Evolutionary conservation across 148 eudicot genomes (phyloP), one percentile per base, ranked within the genome.

Genomic region (Rhododendron ovatum): DNA sequence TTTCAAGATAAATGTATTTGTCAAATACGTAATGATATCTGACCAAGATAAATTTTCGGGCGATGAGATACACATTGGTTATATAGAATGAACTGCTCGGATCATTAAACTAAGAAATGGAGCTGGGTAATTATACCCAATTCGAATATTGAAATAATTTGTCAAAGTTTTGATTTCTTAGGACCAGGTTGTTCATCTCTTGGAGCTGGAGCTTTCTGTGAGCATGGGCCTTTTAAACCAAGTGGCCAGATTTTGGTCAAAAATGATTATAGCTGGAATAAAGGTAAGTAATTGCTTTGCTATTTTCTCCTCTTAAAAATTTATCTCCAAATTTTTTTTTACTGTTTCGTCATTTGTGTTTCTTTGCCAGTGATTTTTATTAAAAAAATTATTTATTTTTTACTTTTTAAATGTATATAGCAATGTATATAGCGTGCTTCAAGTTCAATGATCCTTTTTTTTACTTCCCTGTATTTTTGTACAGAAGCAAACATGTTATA

Each of bases 171-270:
- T 30, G 69, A 8, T 65, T 65, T 15, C 15, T 15, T 86, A 94
- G 98, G 99, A 71, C 98, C 98, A 59, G 98, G 98, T 3, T 94
- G 98, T 82, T 96, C 98, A 51, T 94, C 98, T 2, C 76, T 96
- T 86, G 98, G 96, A 80, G 91, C 86, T 89, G 98, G 98, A 82
- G 98, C 98, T 13, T 94, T 94, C 80, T 51, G 77, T 71, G 98
- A 95, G 86, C 89, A 93, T 90, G 99, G 99, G 4, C 98, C 99
- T 55, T 95, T 95, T 83, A 91, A 81, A 78, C 94, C 95, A 45
- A 88, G 81, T 86, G 91, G 94, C 78, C 86, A 86, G 84, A 88
- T 53, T 65, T 87, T 96, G 90, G 80, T 92, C 28, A 91, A 87
- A 81, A 95, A 96, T 90, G 83, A 90, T 0, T 91, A 88, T 80